These are phyloP conservation scores for Albophoma yamanashiensis DNA, from an alignment of 2,329 filamentous ascomycete species.

Conservation along the genomic window DNA sequence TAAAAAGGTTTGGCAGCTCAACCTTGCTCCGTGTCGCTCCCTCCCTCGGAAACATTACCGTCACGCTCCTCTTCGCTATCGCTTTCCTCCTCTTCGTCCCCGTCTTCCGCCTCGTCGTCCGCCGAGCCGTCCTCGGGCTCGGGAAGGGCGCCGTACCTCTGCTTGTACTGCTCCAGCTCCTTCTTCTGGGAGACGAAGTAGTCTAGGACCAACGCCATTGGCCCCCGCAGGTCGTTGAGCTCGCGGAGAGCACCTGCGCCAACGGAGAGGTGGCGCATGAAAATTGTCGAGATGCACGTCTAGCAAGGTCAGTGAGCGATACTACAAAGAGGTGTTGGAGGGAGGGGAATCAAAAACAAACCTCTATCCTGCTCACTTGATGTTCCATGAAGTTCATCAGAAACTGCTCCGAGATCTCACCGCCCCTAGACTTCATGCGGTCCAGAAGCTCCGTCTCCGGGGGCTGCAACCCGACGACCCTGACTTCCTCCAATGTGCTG, in stretches of 20 bases:
- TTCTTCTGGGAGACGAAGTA: conserved; percentile 50
- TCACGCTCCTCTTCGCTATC: conserved; percentile 8
- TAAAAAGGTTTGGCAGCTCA: neutral
- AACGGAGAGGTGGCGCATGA: conserved; percentile 66
- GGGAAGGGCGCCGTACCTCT: conserved; percentile 34
- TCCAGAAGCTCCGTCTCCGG: conserved; percentile 80
- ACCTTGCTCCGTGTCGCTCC: conserved; percentile 13
- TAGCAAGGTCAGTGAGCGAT: conserved; percentile 21
- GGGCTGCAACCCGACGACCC: conserved; percentile 53
- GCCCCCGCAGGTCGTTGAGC: conserved; percentile 63
- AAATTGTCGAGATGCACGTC: conserved; percentile 72
- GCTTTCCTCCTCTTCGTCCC: conserved; percentile 16
- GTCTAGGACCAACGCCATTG: conserved; percentile 63
- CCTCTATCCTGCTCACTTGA: conserved; percentile 92
- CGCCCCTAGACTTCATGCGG: conserved; percentile 52
- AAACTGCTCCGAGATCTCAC: conserved; percentile 81
- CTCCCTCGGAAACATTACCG: conserved; percentile 3
- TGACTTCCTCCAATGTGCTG: conserved; percentile 67
- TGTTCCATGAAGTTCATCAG: conserved; percentile 87
- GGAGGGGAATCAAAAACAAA: conserved; percentile 36
- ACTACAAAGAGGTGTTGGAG: neutral
- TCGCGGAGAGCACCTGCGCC: conserved; percentile 52
- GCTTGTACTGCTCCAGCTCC: conserved; percentile 53
- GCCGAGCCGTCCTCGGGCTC: conserved; percentile 4
- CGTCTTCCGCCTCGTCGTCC: conserved; percentile 6